Evolutionary conservation across 2,329 filamentous ascomycete species (phyloP).

Genomic region (Podosphaera xanthii): DNA sequence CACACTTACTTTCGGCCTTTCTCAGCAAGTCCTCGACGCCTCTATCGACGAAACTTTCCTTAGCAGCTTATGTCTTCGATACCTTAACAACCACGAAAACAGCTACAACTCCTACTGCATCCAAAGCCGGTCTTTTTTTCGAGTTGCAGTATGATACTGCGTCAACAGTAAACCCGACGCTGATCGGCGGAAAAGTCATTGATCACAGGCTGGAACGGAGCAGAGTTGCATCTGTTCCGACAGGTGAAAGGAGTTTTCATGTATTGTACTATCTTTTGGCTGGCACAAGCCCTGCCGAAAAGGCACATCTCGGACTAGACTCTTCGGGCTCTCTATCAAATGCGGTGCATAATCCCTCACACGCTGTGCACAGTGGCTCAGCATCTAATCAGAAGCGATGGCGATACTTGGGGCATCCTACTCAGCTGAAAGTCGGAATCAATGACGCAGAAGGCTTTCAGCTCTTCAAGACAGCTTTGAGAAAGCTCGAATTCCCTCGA

Average conservation of each 20-base stretch:
- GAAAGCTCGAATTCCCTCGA: slow-evolving; percentile 82
- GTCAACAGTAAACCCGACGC: slow-evolving; percentile 57
- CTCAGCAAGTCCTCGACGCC: slow-evolving; percentile 82
- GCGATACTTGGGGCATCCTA: slow-evolving; percentile 90
- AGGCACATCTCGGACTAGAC: slow-evolving; percentile 51
- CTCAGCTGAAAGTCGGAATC: slow-evolving; percentile 88
- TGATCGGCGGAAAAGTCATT: slow-evolving; percentile 84
- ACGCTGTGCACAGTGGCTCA: slow-evolving; percentile 25
- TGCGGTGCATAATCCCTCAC: slow-evolving; percentile 17
- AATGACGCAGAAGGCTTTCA: slow-evolving; percentile 92
- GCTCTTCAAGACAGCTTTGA: slow-evolving; percentile 85
- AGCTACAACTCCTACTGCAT: slow-evolving; percentile 81
- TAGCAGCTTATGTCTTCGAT: slow-evolving; percentile 89
- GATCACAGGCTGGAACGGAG: slow-evolving; percentile 86
- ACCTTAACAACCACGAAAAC: slow-evolving; percentile 93
- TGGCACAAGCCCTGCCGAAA: slow-evolving; percentile 77
- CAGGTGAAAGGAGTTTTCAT: slow-evolving; percentile 91
- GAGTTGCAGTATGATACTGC: slow-evolving; percentile 93
- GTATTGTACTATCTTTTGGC: slow-evolving; percentile 86
- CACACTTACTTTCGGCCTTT: slow-evolving; percentile 66
- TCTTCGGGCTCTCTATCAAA: slow-evolving; percentile 22
- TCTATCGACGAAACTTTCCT: slow-evolving; percentile 75
- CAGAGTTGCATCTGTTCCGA: slow-evolving; percentile 75
- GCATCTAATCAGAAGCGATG: slow-evolving; percentile 47
- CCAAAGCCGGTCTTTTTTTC: slow-evolving; percentile 84